These are phyloP conservation scores for Niebla homalea DNA, from an alignment of 495 filamentous ascomycete species.

Conservation along the genomic window DNA sequence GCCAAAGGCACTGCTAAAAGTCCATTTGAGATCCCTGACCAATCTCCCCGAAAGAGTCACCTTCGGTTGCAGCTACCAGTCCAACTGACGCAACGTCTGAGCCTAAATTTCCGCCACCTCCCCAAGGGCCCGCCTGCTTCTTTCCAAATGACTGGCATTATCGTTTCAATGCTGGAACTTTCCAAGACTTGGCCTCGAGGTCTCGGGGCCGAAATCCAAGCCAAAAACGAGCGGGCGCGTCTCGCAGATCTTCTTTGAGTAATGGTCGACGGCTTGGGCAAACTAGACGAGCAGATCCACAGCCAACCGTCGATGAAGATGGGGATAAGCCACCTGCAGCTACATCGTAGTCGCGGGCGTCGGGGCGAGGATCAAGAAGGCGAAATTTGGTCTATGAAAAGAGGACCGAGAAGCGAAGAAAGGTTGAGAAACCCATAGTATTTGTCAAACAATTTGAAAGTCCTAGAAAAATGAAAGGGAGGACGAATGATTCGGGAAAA, in stretches of 20 bases:
- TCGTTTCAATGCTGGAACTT: background rate
- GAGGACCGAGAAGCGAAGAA: no score
- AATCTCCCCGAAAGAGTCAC: background rate
- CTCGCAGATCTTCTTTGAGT: background rate
- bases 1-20: background rate
- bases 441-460: no score
- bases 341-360: no score
- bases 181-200: background rate
- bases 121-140: background rate
- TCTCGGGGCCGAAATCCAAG: background rate
- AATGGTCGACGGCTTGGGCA: background rate
- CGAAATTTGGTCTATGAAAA: no score
- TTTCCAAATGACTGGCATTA: background rate
- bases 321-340: slow-evolving; percentile 6
- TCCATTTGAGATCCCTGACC: background rate
- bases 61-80: no score
- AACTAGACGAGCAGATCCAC: slow-evolving; percentile 2
- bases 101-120: background rate
- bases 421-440: no score
- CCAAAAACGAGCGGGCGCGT: background rate
- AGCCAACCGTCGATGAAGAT: slow-evolving; percentile 10
- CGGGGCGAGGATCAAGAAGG: no score
- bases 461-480: no score
- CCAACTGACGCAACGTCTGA: background rate
- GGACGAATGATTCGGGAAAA: no score